Evolutionary conservation across 176 grass and related monocot species (phyloP).

Genomic region (Juncus effusus): DNA sequence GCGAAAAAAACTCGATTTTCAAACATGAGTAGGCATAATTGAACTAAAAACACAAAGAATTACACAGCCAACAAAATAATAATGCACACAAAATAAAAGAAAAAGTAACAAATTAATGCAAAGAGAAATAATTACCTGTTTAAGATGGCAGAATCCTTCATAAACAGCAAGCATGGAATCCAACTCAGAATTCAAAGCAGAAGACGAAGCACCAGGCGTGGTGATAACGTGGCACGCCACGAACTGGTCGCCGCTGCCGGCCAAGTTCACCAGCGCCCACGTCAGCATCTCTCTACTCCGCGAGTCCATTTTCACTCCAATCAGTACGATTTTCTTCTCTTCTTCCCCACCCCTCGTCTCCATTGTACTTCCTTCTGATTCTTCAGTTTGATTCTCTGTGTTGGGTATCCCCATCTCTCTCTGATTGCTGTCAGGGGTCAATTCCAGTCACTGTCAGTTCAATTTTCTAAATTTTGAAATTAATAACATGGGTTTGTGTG

Average conservation of each 20-base stretch:
- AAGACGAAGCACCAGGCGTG: constrained; percentile 33
- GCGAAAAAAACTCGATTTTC: background rate
- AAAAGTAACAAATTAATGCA: background rate
- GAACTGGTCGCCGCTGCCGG: constrained; percentile 55
- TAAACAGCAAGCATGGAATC: constrained; percentile 86
- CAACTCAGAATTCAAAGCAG: constrained; percentile 40
- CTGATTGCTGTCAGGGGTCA: background rate
- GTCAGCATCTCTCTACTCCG: constrained; percentile 85
- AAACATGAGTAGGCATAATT: background rate
- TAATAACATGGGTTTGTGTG: constrained; percentile 21
- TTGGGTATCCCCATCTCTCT: constrained; percentile 2
- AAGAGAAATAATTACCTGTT: constrained; percentile 48
- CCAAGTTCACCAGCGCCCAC: constrained; percentile 77
- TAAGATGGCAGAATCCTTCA: constrained; percentile 84
- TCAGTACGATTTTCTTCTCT: constrained; percentile 58
- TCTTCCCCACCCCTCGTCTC: background rate
- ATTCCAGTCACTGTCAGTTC: background rate
- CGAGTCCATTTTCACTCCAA: constrained; percentile 58
- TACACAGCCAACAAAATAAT: background rate
- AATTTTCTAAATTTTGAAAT: constrained; percentile 4
- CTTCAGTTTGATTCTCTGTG: constrained; percentile 13
- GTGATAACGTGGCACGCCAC: constrained; percentile 70
- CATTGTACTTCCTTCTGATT: constrained; percentile 19
- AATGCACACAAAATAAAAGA: background rate
- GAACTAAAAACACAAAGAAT: background rate